Percentiles rank a stretch among this genome's conserved stretches.
These are phyloP conservation scores for Suillus americanus DNA, from an alignment of 768 basidiomycete species.

Conservation along the genomic window DNA sequence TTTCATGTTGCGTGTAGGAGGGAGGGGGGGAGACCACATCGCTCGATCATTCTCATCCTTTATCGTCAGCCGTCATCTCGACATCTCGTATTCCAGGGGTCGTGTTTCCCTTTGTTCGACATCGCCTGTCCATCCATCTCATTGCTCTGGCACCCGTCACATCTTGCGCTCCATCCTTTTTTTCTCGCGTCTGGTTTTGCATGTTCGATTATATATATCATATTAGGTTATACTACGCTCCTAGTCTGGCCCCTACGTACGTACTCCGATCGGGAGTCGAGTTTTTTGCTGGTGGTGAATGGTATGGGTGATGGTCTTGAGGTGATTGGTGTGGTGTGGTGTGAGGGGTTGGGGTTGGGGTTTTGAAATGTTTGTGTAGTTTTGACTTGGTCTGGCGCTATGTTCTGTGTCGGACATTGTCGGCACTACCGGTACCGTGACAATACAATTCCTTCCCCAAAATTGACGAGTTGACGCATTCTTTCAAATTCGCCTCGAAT, in stretches of 20 bases:
- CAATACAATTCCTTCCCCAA: not conserved
- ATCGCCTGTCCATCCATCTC: constrained; percentile 11
- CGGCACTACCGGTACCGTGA: not conserved
- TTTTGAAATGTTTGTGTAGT: constrained; percentile 8
- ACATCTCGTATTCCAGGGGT: constrained; percentile 13
- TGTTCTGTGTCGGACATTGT: not conserved
- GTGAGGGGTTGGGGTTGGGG: constrained; percentile 5
- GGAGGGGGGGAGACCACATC: constrained; percentile 9
- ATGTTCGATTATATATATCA: constrained; percentile 30
- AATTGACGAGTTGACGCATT: not conserved
- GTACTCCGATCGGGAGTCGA: constrained; percentile 9
- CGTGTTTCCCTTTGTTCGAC: constrained; percentile 13
- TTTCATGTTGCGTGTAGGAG: not conserved
- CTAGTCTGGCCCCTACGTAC: constrained; percentile 22
- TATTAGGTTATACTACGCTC: constrained; percentile 22
- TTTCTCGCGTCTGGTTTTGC: constrained; percentile 20
- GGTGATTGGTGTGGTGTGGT: constrained; percentile 14
- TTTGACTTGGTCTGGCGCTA: not conserved
- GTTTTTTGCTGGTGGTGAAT: constrained; percentile 17
- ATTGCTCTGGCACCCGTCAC: constrained; percentile 14
- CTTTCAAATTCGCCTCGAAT: not conserved
- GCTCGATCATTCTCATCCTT: constrained; percentile 17
- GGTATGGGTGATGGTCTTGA: constrained; percentile 15
- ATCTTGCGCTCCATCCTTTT: constrained; percentile 9
- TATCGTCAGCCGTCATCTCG: constrained; percentile 14